Percentiles rank a stretch among this genome's conserved stretches.
Conservation (phyloP, 2,329 filamentous ascomycete species). For the Ophiobolus disseminans region DNA sequence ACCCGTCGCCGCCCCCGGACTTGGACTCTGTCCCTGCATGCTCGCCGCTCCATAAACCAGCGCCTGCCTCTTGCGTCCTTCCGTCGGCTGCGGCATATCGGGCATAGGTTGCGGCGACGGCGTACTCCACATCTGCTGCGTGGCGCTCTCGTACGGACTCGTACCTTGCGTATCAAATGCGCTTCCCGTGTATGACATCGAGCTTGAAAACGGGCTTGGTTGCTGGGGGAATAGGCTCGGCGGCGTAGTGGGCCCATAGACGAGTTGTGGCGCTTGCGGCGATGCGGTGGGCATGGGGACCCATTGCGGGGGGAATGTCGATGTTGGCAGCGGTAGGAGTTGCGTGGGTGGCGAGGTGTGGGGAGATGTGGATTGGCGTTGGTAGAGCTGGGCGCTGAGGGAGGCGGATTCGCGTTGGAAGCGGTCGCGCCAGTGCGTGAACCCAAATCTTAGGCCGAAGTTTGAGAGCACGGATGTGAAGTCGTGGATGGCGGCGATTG, state of each 20-base stretch:
- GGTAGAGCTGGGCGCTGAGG: slow-evolving; percentile 52
- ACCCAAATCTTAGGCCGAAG: slow-evolving; percentile 58
- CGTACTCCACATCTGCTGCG: slow-evolving; percentile 29
- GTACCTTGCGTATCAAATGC: slow-evolving; percentile 24
- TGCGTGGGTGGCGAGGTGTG: slow-evolving; percentile 32
- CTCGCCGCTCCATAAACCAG: slow-evolving; percentile 40
- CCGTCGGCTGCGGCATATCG: slow-evolving; percentile 42
- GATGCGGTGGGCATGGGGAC: slow-evolving; percentile 31
- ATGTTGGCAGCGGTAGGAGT: slow-evolving; percentile 14
- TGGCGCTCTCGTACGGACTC: slow-evolving; percentile 24
- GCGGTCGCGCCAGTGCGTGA: slow-evolving; percentile 58
- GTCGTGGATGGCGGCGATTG: slow-evolving; percentile 57
- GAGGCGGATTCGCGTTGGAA: slow-evolving; percentile 55
- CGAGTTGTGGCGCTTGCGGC: slow-evolving; percentile 29
- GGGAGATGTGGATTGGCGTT: slow-evolving; percentile 39
- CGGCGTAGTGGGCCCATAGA: slow-evolving; percentile 42
- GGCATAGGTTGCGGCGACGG: slow-evolving; percentile 38
- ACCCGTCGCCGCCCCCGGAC: slow-evolving; percentile 15
- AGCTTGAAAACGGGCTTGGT: slow-evolving; percentile 36
- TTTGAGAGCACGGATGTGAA: slow-evolving; percentile 54
- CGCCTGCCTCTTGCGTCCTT: slow-evolving; percentile 39
- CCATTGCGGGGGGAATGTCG: slow-evolving; percentile 36
- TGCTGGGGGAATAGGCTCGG: slow-evolving; percentile 37
- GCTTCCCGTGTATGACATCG: slow-evolving; percentile 36
- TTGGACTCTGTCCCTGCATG: slow-evolving; percentile 16